phyloP scores from a whole-genome alignment of 495 filamentous ascomycete genomes.

The Talaromyces adpressus region DNA sequence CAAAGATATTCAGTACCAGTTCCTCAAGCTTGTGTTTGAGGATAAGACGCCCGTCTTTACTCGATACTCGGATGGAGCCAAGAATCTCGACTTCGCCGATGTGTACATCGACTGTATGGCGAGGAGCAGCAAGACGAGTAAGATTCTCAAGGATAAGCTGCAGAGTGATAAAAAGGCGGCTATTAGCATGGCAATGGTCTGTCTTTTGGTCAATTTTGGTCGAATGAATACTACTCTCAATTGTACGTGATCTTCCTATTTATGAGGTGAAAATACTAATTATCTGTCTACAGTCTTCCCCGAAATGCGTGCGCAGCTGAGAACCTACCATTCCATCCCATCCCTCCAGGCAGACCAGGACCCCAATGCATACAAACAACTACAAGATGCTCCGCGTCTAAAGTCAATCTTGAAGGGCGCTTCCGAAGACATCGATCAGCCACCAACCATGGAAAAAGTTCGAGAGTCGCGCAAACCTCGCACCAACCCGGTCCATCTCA shows the following conservation, averaged over 20 bases:
- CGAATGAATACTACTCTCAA: conserved; percentile 99
- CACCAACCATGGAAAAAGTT: conserved; percentile 77
- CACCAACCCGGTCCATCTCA: conserved; percentile 94
- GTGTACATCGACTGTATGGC: conserved; percentile 99
- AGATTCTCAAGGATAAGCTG: conserved; percentile 94
- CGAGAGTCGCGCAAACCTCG: conserved; percentile 60
- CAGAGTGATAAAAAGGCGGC: conserved; percentile 86
- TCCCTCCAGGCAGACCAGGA: conserved; percentile 93
- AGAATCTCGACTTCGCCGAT: conserved; percentile 83
- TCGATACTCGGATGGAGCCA: conserved; percentile 62
- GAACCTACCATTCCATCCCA: conserved; percentile 97
- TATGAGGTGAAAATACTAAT: conserved; percentile 20
- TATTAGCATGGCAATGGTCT: conserved; percentile 98
- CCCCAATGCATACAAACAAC: conserved; percentile 92
- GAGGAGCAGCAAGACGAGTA: conserved; percentile 96
- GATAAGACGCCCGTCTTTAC: conserved; percentile 81
- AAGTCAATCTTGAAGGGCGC: conserved; percentile 98
- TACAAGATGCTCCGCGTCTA: conserved; percentile 91
- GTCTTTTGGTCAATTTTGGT: conserved; percentile 92
- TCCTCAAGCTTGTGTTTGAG: conserved; percentile 85
- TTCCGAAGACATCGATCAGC: conserved; percentile 86
- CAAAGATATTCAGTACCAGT: conserved; percentile 96
- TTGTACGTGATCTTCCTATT: conserved; percentile 49
- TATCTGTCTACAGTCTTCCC: conserved; percentile 68
- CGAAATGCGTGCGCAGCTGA: conserved; percentile 96